Evolutionary conservation across 1,139 yeast genomes (phyloP).

Genomic region (Arxiozyma bovina): DNA sequence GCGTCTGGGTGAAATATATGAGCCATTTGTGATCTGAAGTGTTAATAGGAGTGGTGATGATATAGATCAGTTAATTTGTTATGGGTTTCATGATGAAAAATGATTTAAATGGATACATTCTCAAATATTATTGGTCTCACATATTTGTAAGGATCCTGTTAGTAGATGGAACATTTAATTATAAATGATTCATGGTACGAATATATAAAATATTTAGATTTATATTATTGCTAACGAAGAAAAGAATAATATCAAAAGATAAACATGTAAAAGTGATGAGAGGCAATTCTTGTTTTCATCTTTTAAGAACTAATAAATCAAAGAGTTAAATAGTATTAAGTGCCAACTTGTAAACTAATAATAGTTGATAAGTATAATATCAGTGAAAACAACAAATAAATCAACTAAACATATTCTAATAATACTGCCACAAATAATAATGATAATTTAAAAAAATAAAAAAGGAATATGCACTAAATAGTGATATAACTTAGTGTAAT

Average conservation of each 20-base stretch:
- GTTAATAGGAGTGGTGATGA: not conserved
- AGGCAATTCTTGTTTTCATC: not conserved
- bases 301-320: not conserved
- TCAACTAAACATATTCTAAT: not conserved
- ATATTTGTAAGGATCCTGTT: not conserved
- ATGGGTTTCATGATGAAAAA: no score
- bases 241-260: not conserved
- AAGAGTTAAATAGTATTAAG: not conserved
- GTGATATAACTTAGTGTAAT: slow-evolving; percentile 2
- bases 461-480: not conserved
- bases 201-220: no score
- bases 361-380: not conserved
- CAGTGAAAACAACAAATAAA: not conserved
- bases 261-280: not conserved
- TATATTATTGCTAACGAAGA: no score
- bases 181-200: not conserved
- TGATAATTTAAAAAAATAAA: no score
- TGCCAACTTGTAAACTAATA: not conserved
- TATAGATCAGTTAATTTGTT: no score
- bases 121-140: no score
- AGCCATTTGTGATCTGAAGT: not conserved
- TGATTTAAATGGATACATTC: no score
- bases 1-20: no score
- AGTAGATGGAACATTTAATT: not conserved
- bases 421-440: no score